phyloP scores from a whole-genome alignment of 2,329 filamentous ascomycete species.

The Dactylellina cionopaga region DNA sequence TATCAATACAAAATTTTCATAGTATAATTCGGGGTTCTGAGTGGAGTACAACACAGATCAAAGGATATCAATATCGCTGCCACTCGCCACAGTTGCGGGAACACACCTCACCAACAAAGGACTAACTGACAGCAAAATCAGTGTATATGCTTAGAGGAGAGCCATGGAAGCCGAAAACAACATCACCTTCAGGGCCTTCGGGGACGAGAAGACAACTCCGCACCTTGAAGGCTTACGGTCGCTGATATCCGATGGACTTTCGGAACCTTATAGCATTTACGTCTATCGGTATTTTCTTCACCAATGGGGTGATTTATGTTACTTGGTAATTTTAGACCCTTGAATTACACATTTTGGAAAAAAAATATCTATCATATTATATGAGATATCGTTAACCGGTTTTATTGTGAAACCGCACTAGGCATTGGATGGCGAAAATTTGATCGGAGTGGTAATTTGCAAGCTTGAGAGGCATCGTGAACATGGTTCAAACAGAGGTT shows the following conservation, averaged over 20 bases:
- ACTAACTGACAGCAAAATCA: too few relatives aligned
- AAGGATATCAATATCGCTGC: too few relatives aligned
- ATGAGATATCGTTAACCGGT: too few relatives aligned
- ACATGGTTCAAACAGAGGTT: constrained; percentile 83
- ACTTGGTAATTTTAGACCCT: constrained; percentile 73
- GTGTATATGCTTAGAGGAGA: too few relatives aligned
- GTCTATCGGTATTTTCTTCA: constrained; percentile 98
- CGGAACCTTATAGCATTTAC: constrained; percentile 98
- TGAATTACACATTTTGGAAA: neutral
- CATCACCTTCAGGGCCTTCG: constrained; percentile 40
- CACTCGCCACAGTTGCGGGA: too few relatives aligned
- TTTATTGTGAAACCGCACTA: constrained; percentile 57
- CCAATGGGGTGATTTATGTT: constrained; percentile 98
- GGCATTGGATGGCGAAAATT: constrained; percentile 71
- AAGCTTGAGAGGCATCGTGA: constrained; percentile 91
- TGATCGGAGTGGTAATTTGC: constrained; percentile 91
- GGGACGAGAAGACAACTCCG: constrained; percentile 66
- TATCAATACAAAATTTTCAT: too few relatives aligned
- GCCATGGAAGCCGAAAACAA: constrained; percentile 41
- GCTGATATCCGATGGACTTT: constrained; percentile 93
- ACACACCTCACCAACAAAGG: too few relatives aligned
- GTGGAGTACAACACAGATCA: too few relatives aligned
- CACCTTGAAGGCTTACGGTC: constrained; percentile 88
- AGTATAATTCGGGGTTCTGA: too few relatives aligned
- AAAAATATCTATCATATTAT: constrained; percentile 18